Evolutionary conservation across 176 grass and related monocot species (phyloP).

Genomic region (bread wheat (Triticum aestivum)): IWGSC_CS_RefSeq_v2.1 NC_057799.1:355199084-355199583

Average conservation of each 20-base stretch:
- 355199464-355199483: neutral
- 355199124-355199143: neutral
- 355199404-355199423: neutral
- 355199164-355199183: too few relatives aligned
- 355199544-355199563: too few relatives aligned
- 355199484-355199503: neutral
- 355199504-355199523: too few relatives aligned
- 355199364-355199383: neutral
- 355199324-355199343: neutral
- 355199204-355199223: neutral
- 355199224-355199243: neutral
- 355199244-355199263: neutral
- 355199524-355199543: too few relatives aligned
- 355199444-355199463: neutral
- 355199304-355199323: neutral
- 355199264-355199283: neutral
- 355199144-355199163: too few relatives aligned
- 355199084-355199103: neutral
- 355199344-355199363: neutral
- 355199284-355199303: neutral
- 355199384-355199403: neutral
- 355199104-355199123: neutral
- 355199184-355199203: too few relatives aligned
- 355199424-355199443: neutral
- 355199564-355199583: too few relatives aligned